A percentile compares a stretch with the other conserved stretches of the same genome.
These are phyloP conservation scores for Fusarium solani-melongenae DNA, from an alignment of 2,329 filamentous ascomycete genomes.

Conservation along the genomic window DNA sequence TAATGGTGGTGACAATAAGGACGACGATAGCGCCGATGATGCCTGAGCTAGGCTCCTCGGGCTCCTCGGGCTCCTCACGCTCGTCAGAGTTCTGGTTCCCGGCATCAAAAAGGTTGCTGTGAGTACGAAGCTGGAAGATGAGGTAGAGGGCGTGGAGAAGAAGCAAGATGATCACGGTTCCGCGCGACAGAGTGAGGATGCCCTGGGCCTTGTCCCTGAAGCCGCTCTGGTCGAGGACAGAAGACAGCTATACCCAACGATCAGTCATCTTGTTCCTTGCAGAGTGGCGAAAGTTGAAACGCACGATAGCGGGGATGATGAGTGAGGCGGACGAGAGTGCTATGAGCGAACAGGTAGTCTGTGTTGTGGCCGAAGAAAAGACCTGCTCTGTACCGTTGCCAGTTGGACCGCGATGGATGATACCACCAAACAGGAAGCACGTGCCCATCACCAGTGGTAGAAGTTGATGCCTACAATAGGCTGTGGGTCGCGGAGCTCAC, in stretches of 20 bases:
- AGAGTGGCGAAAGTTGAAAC: neutral
- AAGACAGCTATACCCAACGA: neutral
- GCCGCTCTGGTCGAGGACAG: neutral
- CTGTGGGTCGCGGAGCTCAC: too few relatives aligned
- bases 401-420: neutral
- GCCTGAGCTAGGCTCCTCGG: conserved; percentile 65
- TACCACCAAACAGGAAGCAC: neutral
- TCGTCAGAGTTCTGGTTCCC: neutral
- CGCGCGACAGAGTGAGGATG: neutral
- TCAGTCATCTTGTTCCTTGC: neutral
- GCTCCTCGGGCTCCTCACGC: conserved; percentile 43
- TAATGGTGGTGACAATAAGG: conserved; percentile 74
- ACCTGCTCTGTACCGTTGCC: neutral
- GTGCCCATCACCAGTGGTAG: neutral
- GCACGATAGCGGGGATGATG: neutral
- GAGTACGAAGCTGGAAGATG: too few relatives aligned
- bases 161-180: neutral
- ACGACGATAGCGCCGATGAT: conserved; percentile 72
- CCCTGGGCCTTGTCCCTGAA: neutral
- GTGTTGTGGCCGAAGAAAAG: neutral
- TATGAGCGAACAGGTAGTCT: neutral
- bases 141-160: too few relatives aligned
- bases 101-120: neutral
- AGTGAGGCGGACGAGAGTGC: neutral
- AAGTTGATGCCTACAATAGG: neutral